Percentiles rank a stretch among this genome's conserved stretches.
Conservation (phyloP, 768 basidiomycete species). For the Vishniacozyma victoriae region DNA sequence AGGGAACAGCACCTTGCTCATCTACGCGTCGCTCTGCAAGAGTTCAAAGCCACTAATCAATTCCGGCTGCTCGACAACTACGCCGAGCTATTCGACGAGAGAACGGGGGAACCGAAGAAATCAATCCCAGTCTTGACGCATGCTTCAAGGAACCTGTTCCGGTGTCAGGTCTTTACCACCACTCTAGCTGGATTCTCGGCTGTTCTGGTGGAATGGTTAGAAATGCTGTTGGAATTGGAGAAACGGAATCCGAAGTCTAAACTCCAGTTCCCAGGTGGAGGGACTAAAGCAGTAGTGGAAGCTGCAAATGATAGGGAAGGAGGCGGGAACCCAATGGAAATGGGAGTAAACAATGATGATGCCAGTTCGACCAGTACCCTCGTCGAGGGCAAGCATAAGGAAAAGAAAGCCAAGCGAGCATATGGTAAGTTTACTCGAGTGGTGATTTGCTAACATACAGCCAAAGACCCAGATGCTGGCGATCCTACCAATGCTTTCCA, state of each 20-base stretch:
- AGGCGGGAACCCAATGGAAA: slow-evolving; percentile 36
- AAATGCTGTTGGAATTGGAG: slow-evolving; percentile 48
- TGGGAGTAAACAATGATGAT: slow-evolving; percentile 19
- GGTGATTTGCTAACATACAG: slow-evolving; percentile 10
- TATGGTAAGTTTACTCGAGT: slow-evolving; percentile 3
- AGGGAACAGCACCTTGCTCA: slow-evolving; percentile 22
- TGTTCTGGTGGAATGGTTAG: slow-evolving; percentile 48
- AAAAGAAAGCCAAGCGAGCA: slow-evolving; percentile 9
- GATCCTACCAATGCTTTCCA: slow-evolving; percentile 52
- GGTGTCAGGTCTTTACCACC: slow-evolving; percentile 54
- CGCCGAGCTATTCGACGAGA: slow-evolving; percentile 45
- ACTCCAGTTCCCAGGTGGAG: slow-evolving; percentile 55
- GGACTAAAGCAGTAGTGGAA: slow-evolving; percentile 46
- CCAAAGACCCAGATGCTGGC: slow-evolving; percentile 50
- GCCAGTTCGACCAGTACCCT: neutral
- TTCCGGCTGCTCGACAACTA: slow-evolving; percentile 52
- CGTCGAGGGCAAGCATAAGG: slow-evolving; percentile 18
- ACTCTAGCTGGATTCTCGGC: slow-evolving; percentile 50
- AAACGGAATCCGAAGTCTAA: slow-evolving; percentile 48
- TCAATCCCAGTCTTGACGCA: too few species aligned
- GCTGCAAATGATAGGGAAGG: slow-evolving; percentile 22
- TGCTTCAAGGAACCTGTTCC: too few species aligned
- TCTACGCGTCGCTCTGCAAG: slow-evolving; percentile 17
- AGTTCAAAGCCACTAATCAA: slow-evolving; percentile 41
- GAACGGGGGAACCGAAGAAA: slow-evolving; percentile 23